Evolutionary conservation across 2,329 filamentous ascomycete genomes (phyloP).

Genomic region (Colletotrichum tabaci): DNA sequence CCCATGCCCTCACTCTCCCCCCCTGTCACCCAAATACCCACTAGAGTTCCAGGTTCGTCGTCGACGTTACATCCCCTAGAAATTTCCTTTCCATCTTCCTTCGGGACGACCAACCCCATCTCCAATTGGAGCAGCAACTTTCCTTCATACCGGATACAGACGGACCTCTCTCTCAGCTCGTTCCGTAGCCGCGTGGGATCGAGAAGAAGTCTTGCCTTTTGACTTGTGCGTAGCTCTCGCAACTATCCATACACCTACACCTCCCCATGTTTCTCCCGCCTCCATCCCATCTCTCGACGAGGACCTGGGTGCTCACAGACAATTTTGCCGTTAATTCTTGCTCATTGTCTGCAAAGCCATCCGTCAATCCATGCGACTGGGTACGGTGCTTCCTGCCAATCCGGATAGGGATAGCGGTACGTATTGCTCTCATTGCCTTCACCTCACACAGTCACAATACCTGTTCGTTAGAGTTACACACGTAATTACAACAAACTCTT

Average conservation of each 20-base stretch:
- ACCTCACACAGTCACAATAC: no score
- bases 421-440: background rate
- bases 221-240: background rate
- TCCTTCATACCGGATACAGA: conserved; percentile 1
- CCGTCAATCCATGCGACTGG: conserved; percentile 17
- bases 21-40: conserved; percentile 20
- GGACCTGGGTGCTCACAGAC: conserved; percentile 23
- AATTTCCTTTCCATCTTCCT: conserved; percentile 32
- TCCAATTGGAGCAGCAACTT: conserved; percentile 16
- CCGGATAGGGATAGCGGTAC: background rate
- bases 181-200: background rate
- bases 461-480: no score
- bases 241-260: background rate
- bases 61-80: conserved; percentile 42
- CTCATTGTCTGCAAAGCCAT: conserved; percentile 33
- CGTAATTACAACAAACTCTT: no score
- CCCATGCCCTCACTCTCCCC: conserved; percentile 21
- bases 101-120: conserved; percentile 28
- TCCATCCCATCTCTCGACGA: conserved; percentile 22
- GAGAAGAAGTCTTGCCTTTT: background rate
- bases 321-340: conserved; percentile 10
- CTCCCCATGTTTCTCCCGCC: conserved; percentile 1
- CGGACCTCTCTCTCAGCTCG: background rate
- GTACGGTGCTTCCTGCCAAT: conserved; percentile 7
- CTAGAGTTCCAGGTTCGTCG: conserved; percentile 42